Percentiles rank a stretch among this genome's conserved stretches.
Evolutionary conservation across 352 stramenopile genomes (phyloP).

Genomic region (Phytophthora cactorum): DNA sequence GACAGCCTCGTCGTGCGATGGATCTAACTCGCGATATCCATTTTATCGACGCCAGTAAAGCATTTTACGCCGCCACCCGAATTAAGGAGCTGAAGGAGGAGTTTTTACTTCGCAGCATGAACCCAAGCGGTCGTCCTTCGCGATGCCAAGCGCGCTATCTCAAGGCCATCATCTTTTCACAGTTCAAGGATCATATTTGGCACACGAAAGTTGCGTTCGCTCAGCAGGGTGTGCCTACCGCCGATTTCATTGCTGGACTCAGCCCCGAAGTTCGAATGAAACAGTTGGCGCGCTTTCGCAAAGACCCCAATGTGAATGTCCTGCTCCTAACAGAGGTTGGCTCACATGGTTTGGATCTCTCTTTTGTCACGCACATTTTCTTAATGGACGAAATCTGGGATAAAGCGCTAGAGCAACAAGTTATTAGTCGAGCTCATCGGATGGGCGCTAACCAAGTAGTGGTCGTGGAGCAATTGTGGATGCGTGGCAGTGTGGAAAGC

Average conservation of each 20-base stretch:
- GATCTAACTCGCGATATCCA: slow-evolving; percentile 46
- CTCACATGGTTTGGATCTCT: slow-evolving; percentile 94
- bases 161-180: slow-evolving; percentile 86
- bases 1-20: slow-evolving; percentile 38
- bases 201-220: slow-evolving; percentile 71
- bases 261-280: slow-evolving; percentile 54
- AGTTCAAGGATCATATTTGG: slow-evolving; percentile 87
- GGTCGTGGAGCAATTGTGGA: slow-evolving; percentile 91
- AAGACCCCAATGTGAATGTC: slow-evolving; percentile 83
- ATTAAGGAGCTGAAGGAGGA: slow-evolving; percentile 71
- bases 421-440: no score
- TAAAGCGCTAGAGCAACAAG: no score
- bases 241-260: slow-evolving; percentile 69
- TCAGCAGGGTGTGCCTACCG: slow-evolving; percentile 67
- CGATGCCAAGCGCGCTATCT: slow-evolving; percentile 41
- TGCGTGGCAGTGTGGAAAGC: slow-evolving; percentile 87
- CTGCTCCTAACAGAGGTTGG: slow-evolving; percentile 95
- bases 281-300: slow-evolving; percentile 59
- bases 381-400: no score
- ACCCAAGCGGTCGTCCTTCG: slow-evolving; percentile 8
- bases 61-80: slow-evolving; percentile 69
- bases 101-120: slow-evolving; percentile 36
- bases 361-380: no score
- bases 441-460: no score
- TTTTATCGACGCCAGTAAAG: slow-evolving; percentile 73